Conservation (phyloP, 805 yeast species). For the Pichia eremophila region DNA sequence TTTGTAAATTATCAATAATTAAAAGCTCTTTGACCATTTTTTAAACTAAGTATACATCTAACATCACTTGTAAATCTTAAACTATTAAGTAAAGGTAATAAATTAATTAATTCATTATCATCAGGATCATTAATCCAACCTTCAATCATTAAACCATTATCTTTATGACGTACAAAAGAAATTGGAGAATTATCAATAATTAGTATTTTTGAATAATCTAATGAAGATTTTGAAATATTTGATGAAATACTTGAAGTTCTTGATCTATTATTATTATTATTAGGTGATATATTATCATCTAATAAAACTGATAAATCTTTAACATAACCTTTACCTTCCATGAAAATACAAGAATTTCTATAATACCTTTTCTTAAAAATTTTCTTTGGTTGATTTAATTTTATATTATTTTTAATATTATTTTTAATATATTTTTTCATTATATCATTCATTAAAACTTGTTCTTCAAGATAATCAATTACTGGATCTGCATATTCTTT, state of each 20-base stretch:
- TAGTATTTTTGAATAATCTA: slow-evolving; percentile 58
- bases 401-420: neutral
- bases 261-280: too few species aligned
- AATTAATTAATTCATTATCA: slow-evolving; percentile 71
- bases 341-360: slow-evolving; percentile 67
- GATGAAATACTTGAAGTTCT: slow-evolving; percentile 9
- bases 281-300: neutral
- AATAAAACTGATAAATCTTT: slow-evolving; percentile 46
- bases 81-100: slow-evolving; percentile 72
- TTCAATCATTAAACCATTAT: slow-evolving; percentile 86
- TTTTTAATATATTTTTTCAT: slow-evolving; percentile 10
- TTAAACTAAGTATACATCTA: slow-evolving; percentile 62
- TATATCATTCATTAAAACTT: slow-evolving; percentile 27
- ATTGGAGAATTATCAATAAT: slow-evolving; percentile 91
- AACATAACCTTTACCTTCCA: slow-evolving; percentile 78
- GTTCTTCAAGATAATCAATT: slow-evolving; percentile 80
- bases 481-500: slow-evolving; percentile 96
- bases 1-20: slow-evolving; percentile 14
- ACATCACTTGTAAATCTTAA: slow-evolving; percentile 80
- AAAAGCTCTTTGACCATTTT: slow-evolving; percentile 60
- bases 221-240: slow-evolving; percentile 11
- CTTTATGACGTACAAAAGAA: slow-evolving; percentile 73
- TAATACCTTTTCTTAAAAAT: slow-evolving; percentile 54
- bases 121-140: slow-evolving; percentile 98
- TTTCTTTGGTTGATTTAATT: slow-evolving; percentile 21